Evolutionary conservation across 148 eudicot genomes (phyloP), one percentile per base, ranked within the genome.

Genomic region (Spergularia marina): DNA sequence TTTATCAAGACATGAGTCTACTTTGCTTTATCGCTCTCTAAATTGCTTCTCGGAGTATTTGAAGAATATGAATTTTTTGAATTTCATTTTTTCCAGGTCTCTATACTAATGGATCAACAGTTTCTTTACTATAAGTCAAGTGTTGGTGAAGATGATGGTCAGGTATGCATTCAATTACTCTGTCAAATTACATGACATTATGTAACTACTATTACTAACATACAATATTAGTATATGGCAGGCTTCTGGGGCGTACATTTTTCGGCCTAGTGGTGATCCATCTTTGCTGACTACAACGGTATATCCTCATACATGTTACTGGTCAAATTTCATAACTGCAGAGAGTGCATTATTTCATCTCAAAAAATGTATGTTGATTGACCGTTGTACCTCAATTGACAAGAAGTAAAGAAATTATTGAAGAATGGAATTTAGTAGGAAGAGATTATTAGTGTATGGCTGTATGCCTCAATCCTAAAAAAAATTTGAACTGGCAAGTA

Each of bases 221-320:
- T 44, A 65, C 52, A 3, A 8, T 18, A 9, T 52, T 17, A 73
- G 47, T 51, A 17, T 81, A 55, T 65, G 79, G 77, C 79, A 93
- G 96, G 56, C 67, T 76, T 93, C 98, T 81, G 98, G 98, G 69
- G 98, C 98, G 21, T 93, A 93, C 76, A 83, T 93, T 68, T 93
- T 93, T 75, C 83, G 88, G 30, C 96, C 96, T 56, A 56, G 75
- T 75, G 83, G 83, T 71, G 61, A 54, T 16, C 71, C 83, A 5
- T 54, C 61, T 34, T 61, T 60, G 17, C n/a, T 80, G 53, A 51
- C 57, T 16, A 30, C 82, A 76, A 75, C 85, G 77, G 97, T 92
- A 86, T 73, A 91, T 69, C 39, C 39, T 62, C 53, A 16, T 52
- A 21, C 41, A 68, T 5, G 58, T 68, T 51, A 25, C 13, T 8